phyloP scores from a whole-genome alignment of 345 rosid species.

The Trapa incisa region DNA sequence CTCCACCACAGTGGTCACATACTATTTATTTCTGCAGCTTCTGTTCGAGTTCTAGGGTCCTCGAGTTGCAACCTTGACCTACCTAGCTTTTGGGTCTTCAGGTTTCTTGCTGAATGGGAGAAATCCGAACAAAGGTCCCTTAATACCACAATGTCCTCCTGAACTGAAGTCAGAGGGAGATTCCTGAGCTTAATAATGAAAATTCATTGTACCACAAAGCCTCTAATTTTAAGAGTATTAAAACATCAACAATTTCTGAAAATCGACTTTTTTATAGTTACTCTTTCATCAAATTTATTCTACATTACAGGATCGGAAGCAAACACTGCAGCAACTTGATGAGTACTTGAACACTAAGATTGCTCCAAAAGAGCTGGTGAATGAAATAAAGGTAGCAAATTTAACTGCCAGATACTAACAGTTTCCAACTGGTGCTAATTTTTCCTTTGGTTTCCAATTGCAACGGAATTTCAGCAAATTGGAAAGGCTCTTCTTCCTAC shows the following conservation, averaged over 20 bases:
- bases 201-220: not conserved
- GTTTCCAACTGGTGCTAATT: not conserved
- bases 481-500: constrained; percentile 74
- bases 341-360: constrained; percentile 79
- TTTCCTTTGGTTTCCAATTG: not conserved
- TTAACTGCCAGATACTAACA: not conserved
- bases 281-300: constrained; percentile 5
- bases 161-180: not conserved
- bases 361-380: constrained; percentile 75
- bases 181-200: not conserved
- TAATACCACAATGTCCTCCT: not conserved
- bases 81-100: too few relatives aligned
- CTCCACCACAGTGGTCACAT: too few relatives aligned
- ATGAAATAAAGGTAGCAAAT: constrained; percentile 57
- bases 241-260: not conserved
- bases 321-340: constrained; percentile 64
- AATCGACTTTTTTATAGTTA: not conserved
- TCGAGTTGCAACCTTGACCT: too few relatives aligned
- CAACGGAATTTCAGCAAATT: constrained; percentile 41
- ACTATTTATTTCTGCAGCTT: too few relatives aligned
- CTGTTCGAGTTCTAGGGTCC: too few relatives aligned
- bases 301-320: constrained; percentile 59
- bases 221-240: not conserved
- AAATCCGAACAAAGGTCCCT: not conserved
- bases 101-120: too few relatives aligned